Percentiles rank a stretch among this genome's conserved stretches.
Evolutionary conservation across 331 rosid genomes (phyloP).

Genomic region (Quercus tomentella): DNA sequence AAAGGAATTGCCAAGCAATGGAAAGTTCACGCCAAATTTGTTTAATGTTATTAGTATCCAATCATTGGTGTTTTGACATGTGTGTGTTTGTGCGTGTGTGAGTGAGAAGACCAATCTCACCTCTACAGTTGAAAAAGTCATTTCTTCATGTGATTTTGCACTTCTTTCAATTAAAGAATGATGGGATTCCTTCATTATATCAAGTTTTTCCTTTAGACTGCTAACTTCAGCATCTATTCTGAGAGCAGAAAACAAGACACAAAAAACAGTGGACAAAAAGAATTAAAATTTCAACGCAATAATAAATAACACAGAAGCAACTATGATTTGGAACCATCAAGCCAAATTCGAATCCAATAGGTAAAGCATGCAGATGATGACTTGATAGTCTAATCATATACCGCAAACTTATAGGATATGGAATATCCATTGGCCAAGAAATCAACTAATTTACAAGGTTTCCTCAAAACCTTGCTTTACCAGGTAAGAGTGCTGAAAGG

Average conservation of each 20-base stretch:
- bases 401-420: slow-evolving; percentile 2
- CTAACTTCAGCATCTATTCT: slow-evolving; percentile 84
- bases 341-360: neutral
- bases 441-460: neutral
- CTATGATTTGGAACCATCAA: neutral
- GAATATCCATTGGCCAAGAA: neutral
- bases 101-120: slow-evolving; percentile 25
- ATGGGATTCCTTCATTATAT: slow-evolving; percentile 34
- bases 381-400: neutral
- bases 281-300: slow-evolving; percentile 1
- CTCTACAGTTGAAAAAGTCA: slow-evolving; percentile 34
- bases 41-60: neutral
- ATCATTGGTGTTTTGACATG: neutral
- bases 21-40: neutral
- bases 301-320: slow-evolving; percentile 3
- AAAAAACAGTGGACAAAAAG: slow-evolving; percentile 22
- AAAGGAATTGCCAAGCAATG: neutral
- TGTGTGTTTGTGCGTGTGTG: neutral
- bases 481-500: neutral
- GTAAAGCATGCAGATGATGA: neutral
- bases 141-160: slow-evolving; percentile 25
- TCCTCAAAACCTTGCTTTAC: slow-evolving; percentile 5
- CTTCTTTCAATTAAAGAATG: slow-evolving; percentile 20
- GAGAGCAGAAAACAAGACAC: slow-evolving; percentile 42
- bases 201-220: slow-evolving; percentile 57